Evolutionary conservation across 495 filamentous ascomycete genomes (phyloP), one percentile per base, ranked within the genome.

Genomic region (Friedmanniomyces endolithicus): DNA sequence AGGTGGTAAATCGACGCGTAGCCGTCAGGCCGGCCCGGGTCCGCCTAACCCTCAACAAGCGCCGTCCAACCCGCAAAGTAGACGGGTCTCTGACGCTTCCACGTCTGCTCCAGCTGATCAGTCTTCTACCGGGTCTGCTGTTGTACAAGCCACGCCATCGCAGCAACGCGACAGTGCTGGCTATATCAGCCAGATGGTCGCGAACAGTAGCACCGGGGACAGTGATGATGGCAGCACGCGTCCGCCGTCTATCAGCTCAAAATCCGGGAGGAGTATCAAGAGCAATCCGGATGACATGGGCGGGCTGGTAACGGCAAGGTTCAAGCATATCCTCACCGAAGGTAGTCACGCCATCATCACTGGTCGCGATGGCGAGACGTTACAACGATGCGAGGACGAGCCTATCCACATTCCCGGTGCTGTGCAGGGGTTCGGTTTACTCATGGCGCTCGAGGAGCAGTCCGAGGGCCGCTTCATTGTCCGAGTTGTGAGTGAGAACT

Each of bases 371-470:
- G 80, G 83, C 1, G 75, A 80, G 16, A 77, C 69, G 1, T 71
- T 90, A 39, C 85, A 90, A 61, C 69, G 78, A 39, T 94, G 88
- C 66, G 90, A 97, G 67, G 90, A 97, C 67, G 90, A 95, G 60
- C 88, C 90, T 0, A 95, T 95, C 39, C 88, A 88, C 59, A 85
- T 88, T 14, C 90, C 90, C 0, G 90, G 90, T 14, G 88, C 90
- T n/a, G 73, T 95, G 0, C 90, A 96, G 61, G 73, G 77, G 8
- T 97, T 95, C 65, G 90, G 90, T 1, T 70, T 86, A 2, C 70
- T 95, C 48, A 60, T 97, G 22, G 89, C 82, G 0, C 61, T 95
- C n/a, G 75, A 80, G 45, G 87, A 94, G 64, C 76, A 84, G 44
- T 63, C 72, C 0, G 84, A 84, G 20, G 82, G 82, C 27, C 75